Conservation (phyloP, 805 yeast genomes). For the Ogataea pignaliae region DNA sequence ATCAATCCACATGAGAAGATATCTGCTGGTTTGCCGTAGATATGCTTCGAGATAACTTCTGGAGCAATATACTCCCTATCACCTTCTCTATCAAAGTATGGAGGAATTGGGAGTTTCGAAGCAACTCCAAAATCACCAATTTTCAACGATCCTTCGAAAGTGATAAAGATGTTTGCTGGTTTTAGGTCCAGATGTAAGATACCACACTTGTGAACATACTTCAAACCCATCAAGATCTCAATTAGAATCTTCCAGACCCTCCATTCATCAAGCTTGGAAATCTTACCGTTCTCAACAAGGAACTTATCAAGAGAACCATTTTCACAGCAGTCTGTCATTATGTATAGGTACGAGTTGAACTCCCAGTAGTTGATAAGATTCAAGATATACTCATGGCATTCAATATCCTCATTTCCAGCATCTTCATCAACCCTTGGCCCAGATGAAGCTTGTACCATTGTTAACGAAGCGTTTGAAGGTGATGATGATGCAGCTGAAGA, state of each 20-base stretch:
- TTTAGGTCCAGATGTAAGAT: conserved; percentile 87
- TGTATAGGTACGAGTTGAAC: conserved; percentile 65
- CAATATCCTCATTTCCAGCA: conserved; percentile 29
- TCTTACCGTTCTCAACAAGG: conserved; percentile 68
- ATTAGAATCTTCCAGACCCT: conserved; percentile 94
- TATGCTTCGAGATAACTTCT: conserved; percentile 77
- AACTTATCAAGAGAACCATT: conserved; percentile 83
- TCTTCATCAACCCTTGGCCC: conserved; percentile 12
- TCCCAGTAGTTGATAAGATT: conserved; percentile 87
- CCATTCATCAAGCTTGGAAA: conserved; percentile 87
- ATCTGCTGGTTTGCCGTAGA: conserved; percentile 89
- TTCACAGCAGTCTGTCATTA: conserved; percentile 93
- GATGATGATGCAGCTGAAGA: too few relatives aligned
- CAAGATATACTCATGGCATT: conserved; percentile 74
- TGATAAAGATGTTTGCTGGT: conserved; percentile 91
- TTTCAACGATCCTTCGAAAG: conserved; percentile 91
- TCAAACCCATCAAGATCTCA: conserved; percentile 75
- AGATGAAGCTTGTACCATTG: not conserved
- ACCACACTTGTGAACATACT: conserved; percentile 71
- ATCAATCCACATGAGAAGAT: conserved; percentile 91
- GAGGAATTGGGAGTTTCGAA: conserved; percentile 67
- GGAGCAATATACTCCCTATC: conserved; percentile 98
- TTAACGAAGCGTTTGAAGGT: too few relatives aligned
- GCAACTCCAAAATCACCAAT: conserved; percentile 98
- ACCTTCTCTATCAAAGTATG: conserved; percentile 86